phyloP scores from a whole-genome alignment of 768 basidiomycete species.

The Tricholoma furcatifolium region DNA sequence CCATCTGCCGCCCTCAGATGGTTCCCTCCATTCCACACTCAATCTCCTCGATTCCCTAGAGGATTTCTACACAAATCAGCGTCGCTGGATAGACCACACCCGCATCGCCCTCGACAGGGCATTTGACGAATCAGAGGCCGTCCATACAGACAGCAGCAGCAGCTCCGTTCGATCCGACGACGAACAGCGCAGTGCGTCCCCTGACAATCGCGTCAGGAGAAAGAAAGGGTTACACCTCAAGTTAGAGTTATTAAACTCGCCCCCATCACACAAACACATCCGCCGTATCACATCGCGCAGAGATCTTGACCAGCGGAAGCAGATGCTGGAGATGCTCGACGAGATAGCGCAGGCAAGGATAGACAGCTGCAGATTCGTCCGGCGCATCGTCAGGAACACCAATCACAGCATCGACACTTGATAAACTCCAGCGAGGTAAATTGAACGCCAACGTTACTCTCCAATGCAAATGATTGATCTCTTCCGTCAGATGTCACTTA shows the following conservation, averaged over 20 bases:
- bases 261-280: constrained; percentile 17
- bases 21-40: constrained; percentile 46
- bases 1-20: constrained; percentile 22
- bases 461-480: neutral
- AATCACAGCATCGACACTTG: constrained; percentile 29
- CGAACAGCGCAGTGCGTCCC: constrained; percentile 21
- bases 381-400: constrained; percentile 51
- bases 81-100: constrained; percentile 69
- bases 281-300: constrained; percentile 15
- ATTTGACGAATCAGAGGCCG: neutral
- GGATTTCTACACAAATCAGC: constrained; percentile 68
- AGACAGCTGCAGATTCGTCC: constrained; percentile 72
- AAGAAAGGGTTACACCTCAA: constrained; percentile 58
- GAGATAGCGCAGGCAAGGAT: constrained; percentile 72
- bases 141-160: neutral
- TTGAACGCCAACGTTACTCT: neutral
- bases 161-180: constrained; percentile 1
- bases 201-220: constrained; percentile 47
- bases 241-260: constrained; percentile 26
- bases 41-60: constrained; percentile 63
- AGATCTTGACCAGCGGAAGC: constrained; percentile 32
- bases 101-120: constrained; percentile 51
- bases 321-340: constrained; percentile 66
- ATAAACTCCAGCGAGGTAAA: constrained; percentile 16
- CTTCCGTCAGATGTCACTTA: neutral